Evolutionary conservation across 306 rosid genomes (phyloP).

Genomic region (Cicer judaicum): DNA sequence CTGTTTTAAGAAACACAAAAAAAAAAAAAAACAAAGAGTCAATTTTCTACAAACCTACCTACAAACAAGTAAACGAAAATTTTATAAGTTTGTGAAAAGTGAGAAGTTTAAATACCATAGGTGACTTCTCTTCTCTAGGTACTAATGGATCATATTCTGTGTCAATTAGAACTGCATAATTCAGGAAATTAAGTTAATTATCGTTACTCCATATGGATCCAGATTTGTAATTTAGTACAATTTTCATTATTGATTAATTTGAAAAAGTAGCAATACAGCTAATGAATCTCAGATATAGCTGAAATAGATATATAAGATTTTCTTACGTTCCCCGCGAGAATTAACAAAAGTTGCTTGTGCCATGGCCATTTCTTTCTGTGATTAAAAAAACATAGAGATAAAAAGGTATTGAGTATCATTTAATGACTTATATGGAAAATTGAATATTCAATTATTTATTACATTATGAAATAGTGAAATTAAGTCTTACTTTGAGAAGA

Average conservation of each 20-base stretch:
- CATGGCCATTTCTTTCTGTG: slow-evolving; percentile 68
- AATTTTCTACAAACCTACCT: slow-evolving; percentile 28
- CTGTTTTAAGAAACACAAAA: slow-evolving; percentile 44
- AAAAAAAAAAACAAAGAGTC: background rate
- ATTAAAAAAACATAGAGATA: background rate
- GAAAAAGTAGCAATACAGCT: background rate
- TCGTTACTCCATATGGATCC: background rate
- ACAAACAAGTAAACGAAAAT: background rate
- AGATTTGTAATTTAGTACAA: background rate
- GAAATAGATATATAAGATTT: background rate
- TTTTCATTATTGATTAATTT: slow-evolving; percentile 18
- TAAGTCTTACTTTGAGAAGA: slow-evolving; percentile 54
- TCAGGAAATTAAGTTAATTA: slow-evolving; percentile 14
- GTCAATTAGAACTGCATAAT: slow-evolving; percentile 71
- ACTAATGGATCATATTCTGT: slow-evolving; percentile 62
- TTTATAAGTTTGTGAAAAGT: background rate
- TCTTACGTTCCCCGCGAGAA: slow-evolving; percentile 81
- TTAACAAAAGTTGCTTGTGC: slow-evolving; percentile 50
- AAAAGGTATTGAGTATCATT: background rate
- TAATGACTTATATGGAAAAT: background rate
- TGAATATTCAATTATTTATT: too few relatives aligned
- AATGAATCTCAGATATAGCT: background rate
- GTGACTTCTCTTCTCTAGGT: slow-evolving; percentile 68
- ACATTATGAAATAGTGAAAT: background rate
- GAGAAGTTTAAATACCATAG: slow-evolving; percentile 51